A percentile compares a stretch with the other conserved stretches of the same genome.
Conservation (phyloP, 163 green algal species). For the Volvox carteri region DNA sequence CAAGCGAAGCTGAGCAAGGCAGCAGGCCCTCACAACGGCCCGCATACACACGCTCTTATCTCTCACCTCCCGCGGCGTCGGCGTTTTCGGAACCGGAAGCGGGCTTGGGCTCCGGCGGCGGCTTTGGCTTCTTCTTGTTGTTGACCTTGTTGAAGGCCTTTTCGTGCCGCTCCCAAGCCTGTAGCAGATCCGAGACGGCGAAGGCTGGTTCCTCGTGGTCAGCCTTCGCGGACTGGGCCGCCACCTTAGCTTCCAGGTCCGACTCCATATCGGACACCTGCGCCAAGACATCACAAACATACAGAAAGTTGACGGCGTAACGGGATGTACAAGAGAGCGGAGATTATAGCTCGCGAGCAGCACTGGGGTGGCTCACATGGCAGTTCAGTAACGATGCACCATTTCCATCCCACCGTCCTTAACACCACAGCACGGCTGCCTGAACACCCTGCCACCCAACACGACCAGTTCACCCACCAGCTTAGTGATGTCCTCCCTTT, state of each 20-base stretch:
- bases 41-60: neutral
- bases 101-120: constrained; percentile 64
- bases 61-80: constrained; percentile 20
- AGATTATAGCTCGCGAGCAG: too few species aligned
- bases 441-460: too few species aligned
- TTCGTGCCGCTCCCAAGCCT: constrained; percentile 41
- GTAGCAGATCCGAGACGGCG: constrained; percentile 32
- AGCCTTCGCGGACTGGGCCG: constrained; percentile 77
- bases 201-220: constrained; percentile 87
- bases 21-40: too few species aligned
- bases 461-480: constrained; percentile 75
- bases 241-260: constrained; percentile 82
- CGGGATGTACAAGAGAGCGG: too few species aligned
- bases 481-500: constrained; percentile 72
- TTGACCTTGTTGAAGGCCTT: constrained; percentile 79
- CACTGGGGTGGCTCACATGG: too few species aligned
- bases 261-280: constrained; percentile 80
- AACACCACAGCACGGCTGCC: too few species aligned
- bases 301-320: too few species aligned
- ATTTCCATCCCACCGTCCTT: too few species aligned
- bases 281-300: too few species aligned
- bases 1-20: too few species aligned
- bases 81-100: constrained; percentile 18
- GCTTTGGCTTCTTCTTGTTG: constrained; percentile 83
- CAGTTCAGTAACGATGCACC: too few species aligned